Base-by-base conservation (phyloP, 768 basidiomycete genomes). In the Gloeostereum incarnatum region DNA sequence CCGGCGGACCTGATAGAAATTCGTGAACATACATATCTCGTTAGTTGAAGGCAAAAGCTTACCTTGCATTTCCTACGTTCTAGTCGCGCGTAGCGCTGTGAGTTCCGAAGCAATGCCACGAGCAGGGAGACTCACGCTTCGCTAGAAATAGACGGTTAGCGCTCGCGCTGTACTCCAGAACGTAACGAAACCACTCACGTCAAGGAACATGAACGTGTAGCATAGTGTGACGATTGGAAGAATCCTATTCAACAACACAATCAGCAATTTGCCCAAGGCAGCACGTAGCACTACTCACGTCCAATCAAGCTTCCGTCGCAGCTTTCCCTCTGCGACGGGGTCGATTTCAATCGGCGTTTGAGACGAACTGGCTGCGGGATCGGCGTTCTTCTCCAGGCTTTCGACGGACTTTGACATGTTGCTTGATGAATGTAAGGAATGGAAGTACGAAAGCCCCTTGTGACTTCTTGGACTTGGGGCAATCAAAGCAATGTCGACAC, bases 61-160 rank as follows among this genome's bases (percentile, higher is more conserved):
- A 65, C 63, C 58, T 66, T 24, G 66, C 65, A 54, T 65, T 66
- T 32, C 65, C 66, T 35, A 68, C 58, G 44, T 68, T 68, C 23
- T 22, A 14, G 9, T 8, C 8, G 10, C 17, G 10, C 8, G 8
- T 8, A 9, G 10, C 8, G 32, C 32, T 10, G 8, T 10, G 8
- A 10, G 8, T 8, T 33, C 17, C 8, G 17, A 33, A 25, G 8
- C 8, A 9, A 33, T 9, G 8, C 17, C 10, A 18, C 20, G 8
- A 10, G 10, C 8, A 8, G 8, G 17, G 32, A 10, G 8, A 33
- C 32, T 10, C 17, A 33, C 32, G 8, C 32, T 17, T 9, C 32
- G 32, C 32, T 33, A 10, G 17, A 10, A 9, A 33, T 7, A 10
- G 32, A 33, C 20, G 32, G 20, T 31, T 6, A 22, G 18, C 9